Conservation (phyloP, 2,329 filamentous ascomycete species). For the Neonectria faginata region DNA sequence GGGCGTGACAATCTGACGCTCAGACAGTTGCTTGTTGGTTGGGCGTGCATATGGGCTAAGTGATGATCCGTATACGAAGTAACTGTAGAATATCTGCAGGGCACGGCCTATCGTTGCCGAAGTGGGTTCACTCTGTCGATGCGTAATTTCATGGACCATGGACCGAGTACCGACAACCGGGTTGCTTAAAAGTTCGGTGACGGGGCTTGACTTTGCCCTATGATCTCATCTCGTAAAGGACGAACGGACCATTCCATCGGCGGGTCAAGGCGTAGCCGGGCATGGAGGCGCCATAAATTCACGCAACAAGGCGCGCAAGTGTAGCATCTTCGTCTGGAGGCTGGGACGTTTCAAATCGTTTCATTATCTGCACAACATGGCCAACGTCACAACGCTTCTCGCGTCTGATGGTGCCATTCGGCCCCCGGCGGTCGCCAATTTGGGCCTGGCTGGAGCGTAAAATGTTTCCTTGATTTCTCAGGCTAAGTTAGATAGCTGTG, state of each 20-base stretch:
- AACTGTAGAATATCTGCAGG: background rate
- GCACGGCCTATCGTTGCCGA: background rate
- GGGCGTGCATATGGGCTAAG: background rate
- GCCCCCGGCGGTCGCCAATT: no score
- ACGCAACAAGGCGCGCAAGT: no score
- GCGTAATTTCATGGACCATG: background rate
- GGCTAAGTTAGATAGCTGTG: background rate
- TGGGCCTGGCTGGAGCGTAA: background rate
- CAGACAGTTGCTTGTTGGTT: background rate
- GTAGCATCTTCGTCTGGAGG: no score
- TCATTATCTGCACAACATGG: no score
- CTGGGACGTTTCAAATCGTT: no score
- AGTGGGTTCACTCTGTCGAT: background rate
- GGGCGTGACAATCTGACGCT: background rate
- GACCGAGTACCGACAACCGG: no score
- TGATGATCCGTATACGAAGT: background rate
- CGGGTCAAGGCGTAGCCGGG: no score
- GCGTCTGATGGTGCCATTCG: background rate
- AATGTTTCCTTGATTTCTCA: background rate
- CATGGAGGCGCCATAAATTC: no score
- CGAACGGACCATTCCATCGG: no score
- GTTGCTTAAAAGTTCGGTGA: background rate
- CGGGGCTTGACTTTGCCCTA: no score
- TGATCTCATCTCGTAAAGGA: no score
- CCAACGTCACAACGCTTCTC: no score